Evolutionary conservation across 805 yeast species (phyloP), one percentile per base, ranked within the genome.

Genomic region (Wickerhamomyces alni): DNA sequence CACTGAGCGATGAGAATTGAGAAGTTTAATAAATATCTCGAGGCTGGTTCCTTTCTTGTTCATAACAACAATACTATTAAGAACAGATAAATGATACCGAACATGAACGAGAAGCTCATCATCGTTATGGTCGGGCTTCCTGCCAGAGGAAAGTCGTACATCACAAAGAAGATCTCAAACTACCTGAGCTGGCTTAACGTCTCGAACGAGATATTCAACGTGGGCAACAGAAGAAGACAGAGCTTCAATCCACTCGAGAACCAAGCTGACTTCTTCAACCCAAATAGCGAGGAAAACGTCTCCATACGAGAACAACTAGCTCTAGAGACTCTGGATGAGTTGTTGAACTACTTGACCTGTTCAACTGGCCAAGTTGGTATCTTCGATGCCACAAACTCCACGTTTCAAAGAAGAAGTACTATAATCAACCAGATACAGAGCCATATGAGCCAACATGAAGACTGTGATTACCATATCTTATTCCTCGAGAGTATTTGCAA

Each of bases 51-150:
- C n/a, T n/a, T n/a, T n/a, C n/a, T n/a, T n/a, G n/a, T n/a, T n/a
- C n/a, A n/a, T n/a, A n/a, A n/a, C n/a, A n/a, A n/a, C n/a, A n/a
- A n/a, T n/a, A n/a, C n/a, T n/a, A n/a, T n/a, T n/a, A n/a, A n/a
- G n/a, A n/a, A n/a, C n/a, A n/a, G n/a, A 21, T 9, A 21, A 6
- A 21, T 21, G 24, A 6, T 7, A 21, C 28, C 7, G 22, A 37
- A 26, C 19, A 30, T 37, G 39, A 30, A 42, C 32, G 45, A 45
- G 17, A 77, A 77, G 52, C 62, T 78, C 40, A 80, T 80, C 19
- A 77, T 80, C 40, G 78, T 80, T 9, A 78, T 82, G 80, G 86
- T 81, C 10, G 87, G 87, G 0, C 65, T 80, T 27, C 87, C 87
- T 16, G 87, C 87, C 6, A 63, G 86, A 44, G 87, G 87, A 12